Base-by-base conservation (phyloP, 306 rosid genomes). In the Cercis canadensis region DNA sequence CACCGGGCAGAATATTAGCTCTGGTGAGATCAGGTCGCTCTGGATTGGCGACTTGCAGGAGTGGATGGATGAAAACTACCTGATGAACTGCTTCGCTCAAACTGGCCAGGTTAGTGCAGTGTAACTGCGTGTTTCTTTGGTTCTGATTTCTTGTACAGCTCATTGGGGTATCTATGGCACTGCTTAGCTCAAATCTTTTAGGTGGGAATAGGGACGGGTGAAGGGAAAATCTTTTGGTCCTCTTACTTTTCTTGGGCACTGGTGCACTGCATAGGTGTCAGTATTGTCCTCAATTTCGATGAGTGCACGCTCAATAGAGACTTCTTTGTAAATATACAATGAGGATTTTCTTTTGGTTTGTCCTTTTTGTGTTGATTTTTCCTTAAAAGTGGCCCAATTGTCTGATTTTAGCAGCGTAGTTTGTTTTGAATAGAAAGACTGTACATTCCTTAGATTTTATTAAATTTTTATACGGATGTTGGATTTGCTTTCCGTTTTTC, bases 41-140 rank as follows among this genome's bases (percentile, higher is more conserved):
- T 87, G 92, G 92, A 84, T 87, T 78, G 92, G 92, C 1, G 89
- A 87, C 82, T 67, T 87, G 77, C 86, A 74, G 41, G 85, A 50
- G 57, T 87, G 92, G 92, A 87, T 87, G 92, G 92, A 87, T 19
- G 92, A 87, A 73, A 78, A 16, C 58, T 87, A 87, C 50, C 11
- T 87, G 18, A 46, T 71, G 53, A 72, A 11, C 73, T 82, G 85
- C 67, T 87, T 87, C 15, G 76, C 80, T 72, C 81, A 72, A 15
- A 63, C 82, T 1, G 86, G 89, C 64, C 89, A 87, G 92, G 92
- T 87, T 71, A 4, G 11, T 3, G 7, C 32, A 5, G 2, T n/a
- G 5, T n/a, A 12, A 33, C 7, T 8, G 7, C 32, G 0, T 66
- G 7, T 37, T 0, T 64, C 12, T 7, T n/a, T 10, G 19, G n/a